These are phyloP conservation scores for Fomitopsis schrenkii DNA, from an alignment of 1,284 basidiomycete species.

Conservation along the genomic window DNA sequence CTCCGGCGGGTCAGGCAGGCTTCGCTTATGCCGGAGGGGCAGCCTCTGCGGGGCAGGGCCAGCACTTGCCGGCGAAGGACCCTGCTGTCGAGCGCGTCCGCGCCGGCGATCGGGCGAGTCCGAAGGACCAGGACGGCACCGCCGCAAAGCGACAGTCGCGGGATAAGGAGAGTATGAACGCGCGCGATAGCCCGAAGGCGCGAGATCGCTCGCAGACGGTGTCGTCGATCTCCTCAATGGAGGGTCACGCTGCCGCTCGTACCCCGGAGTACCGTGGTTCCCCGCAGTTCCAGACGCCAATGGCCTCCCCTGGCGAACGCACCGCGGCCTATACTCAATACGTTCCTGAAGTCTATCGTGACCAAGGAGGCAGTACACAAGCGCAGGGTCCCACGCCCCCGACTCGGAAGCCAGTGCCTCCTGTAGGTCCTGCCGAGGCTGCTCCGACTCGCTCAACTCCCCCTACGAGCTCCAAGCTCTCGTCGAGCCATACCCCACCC, in stretches of 20 bases:
- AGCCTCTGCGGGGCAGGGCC: constrained; percentile 27
- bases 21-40: constrained; percentile 52
- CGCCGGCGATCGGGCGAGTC: constrained; percentile 46
- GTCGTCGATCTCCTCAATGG: constrained; percentile 33
- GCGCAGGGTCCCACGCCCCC: constrained; percentile 27
- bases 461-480: constrained; percentile 35
- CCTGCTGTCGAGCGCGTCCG: constrained; percentile 53
- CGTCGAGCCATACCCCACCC: constrained; percentile 52
- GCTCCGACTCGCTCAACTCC: constrained; percentile 34
- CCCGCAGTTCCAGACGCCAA: constrained; percentile 47
- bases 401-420: constrained; percentile 20
- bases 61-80: constrained; percentile 40
- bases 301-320: constrained; percentile 49
- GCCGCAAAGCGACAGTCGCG: constrained; percentile 26
- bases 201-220: constrained; percentile 39
- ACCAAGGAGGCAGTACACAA: constrained; percentile 22
- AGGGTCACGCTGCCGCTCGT: constrained; percentile 28
- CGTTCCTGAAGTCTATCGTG: constrained; percentile 43
- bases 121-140: constrained; percentile 43
- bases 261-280: constrained; percentile 53
- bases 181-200: constrained; percentile 48
- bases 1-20: constrained; percentile 39
- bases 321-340: constrained; percentile 44
- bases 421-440: constrained; percentile 6
- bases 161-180: constrained; percentile 35